Evolutionary conservation across 2,329 filamentous ascomycete species (phyloP).

Genomic region (Falciphora oryzae): DNA sequence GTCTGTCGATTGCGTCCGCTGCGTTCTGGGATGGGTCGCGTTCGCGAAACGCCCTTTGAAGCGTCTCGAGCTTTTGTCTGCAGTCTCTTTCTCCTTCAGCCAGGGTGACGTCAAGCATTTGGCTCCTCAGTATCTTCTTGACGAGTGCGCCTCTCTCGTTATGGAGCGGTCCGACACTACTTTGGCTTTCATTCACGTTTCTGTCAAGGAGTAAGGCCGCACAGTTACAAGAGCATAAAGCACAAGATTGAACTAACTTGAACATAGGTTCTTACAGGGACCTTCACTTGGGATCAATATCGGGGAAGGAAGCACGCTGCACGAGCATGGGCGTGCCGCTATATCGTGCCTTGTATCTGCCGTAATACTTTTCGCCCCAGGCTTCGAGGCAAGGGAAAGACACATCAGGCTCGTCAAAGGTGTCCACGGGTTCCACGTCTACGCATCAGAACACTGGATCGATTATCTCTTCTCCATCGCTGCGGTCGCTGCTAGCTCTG

Average conservation of each 20-base stretch:
- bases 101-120: constrained; percentile 12
- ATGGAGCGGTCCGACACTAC: constrained; percentile 20
- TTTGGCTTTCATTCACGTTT: constrained; percentile 22
- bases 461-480: constrained; percentile 21
- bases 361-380: constrained; percentile 13
- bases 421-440: constrained; percentile 25
- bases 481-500: too few relatives aligned
- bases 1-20: constrained; percentile 24
- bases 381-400: not conserved
- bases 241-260: not conserved
- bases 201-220: constrained; percentile 21
- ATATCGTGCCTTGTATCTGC: constrained; percentile 21
- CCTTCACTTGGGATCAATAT: not conserved
- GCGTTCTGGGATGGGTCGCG: constrained; percentile 30
- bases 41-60: constrained; percentile 29
- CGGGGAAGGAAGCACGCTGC: not conserved
- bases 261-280: not conserved
- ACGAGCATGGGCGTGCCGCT: not conserved
- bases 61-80: constrained; percentile 28
- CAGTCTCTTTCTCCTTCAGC: constrained; percentile 22
- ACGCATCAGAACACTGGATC: constrained; percentile 25
- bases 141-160: constrained; percentile 19
- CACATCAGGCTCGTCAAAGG: constrained; percentile 20
- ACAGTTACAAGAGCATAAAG: not conserved
- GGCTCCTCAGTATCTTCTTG: constrained; percentile 20